phyloP scores from a whole-genome alignment of 495 filamentous ascomycete genomes.

The Staphylotrichum longicolle region DNA sequence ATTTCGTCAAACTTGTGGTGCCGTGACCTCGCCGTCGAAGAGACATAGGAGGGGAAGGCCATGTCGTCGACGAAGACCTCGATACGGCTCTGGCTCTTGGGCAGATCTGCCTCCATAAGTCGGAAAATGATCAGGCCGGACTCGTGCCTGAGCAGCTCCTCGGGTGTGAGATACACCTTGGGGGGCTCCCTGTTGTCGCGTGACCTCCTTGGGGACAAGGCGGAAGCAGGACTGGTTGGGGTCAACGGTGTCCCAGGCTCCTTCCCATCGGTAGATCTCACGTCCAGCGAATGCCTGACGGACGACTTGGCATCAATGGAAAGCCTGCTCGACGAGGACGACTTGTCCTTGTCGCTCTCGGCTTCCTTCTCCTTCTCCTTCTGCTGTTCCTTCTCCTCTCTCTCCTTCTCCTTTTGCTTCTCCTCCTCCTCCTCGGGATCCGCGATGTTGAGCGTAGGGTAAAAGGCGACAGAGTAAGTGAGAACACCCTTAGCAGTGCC shows the following conservation, averaged over 20 bases:
- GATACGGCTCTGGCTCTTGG: constrained; percentile 70
- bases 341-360: constrained; percentile 31
- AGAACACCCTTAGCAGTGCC: constrained; percentile 74
- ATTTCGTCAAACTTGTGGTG: constrained; percentile 77
- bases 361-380: constrained; percentile 36
- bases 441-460: constrained; percentile 77
- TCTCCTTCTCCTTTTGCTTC: constrained; percentile 40
- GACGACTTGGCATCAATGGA: constrained; percentile 44
- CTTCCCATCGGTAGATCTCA: constrained; percentile 21
- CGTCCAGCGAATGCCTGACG: constrained; percentile 33
- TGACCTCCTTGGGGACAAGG: constrained; percentile 49
- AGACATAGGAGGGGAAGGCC: constrained; percentile 84
- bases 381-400: constrained; percentile 30
- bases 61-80: constrained; percentile 95
- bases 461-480: constrained; percentile 85
- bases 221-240: constrained; percentile 37
- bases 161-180: constrained; percentile 71
- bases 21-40: constrained; percentile 65
- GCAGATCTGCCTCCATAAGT: constrained; percentile 80
- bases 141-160: constrained; percentile 81
- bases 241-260: constrained; percentile 32
- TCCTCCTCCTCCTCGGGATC: constrained; percentile 91
- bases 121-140: constrained; percentile 94
- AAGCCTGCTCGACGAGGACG: constrained; percentile 2
- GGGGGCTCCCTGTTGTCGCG: constrained; percentile 60